These are phyloP conservation scores for Zygnema cylindricum DNA, from an alignment of 139 green algal species.

Conservation along the genomic window DNA sequence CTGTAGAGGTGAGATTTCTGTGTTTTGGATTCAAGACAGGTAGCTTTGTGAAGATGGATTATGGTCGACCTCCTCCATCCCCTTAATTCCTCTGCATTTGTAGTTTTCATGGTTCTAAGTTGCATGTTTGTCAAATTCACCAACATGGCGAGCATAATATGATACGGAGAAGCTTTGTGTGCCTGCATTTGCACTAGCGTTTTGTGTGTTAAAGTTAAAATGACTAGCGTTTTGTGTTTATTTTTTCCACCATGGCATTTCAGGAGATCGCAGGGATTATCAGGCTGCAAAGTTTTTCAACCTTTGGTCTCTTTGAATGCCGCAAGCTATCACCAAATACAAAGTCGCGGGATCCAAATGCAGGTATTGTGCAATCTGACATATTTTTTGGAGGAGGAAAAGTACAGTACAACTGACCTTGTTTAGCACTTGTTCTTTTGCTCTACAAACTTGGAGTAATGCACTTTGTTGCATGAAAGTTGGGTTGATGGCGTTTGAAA, in stretches of 20 bases:
- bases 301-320: slow-evolving; percentile 93
- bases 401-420: background rate
- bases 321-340: slow-evolving; percentile 22
- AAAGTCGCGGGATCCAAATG: background rate
- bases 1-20: slow-evolving; percentile 71
- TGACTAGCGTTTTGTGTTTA: too few species aligned
- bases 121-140: too few species aligned
- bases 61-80: background rate
- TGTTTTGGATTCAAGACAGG: too few species aligned
- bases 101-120: background rate
- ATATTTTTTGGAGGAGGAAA: background rate
- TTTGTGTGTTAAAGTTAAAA: too few species aligned
- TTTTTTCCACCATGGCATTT: too few species aligned
- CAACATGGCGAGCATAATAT: too few species aligned
- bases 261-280: slow-evolving; percentile 82
- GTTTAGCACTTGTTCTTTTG: background rate
- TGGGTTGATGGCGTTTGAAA: too few species aligned
- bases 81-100: background rate
- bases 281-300: slow-evolving; percentile 90
- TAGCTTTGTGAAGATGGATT: background rate
- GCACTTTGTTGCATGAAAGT: too few species aligned
- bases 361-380: slow-evolving; percentile 10
- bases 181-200: too few species aligned
- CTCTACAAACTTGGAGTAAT: background rate
- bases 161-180: too few species aligned